Base-by-base conservation (phyloP, 306 rosid species). In the Rosa multiflora region DNA sequence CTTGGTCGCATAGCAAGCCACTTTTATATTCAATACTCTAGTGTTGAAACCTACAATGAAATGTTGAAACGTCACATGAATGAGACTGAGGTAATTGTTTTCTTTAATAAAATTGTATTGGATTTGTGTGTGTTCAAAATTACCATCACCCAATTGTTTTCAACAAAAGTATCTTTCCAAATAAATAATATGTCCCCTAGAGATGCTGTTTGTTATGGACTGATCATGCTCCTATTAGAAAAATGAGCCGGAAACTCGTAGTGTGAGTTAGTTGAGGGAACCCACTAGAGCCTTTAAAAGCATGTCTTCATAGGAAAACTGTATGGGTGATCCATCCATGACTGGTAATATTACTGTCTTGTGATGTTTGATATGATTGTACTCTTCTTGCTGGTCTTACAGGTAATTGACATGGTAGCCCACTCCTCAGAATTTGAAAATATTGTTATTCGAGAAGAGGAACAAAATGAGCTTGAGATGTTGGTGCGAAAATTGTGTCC, bases 1-100 rank as follows among this genome's bases (percentile, higher is more conserved):
- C 97, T 94, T 75, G 99, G 99, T 84, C 99, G 99, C 86, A 94
- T 94, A 86, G 99, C 99, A 46, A 94, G 99, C 85, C 99, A 94
- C 90, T 94, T 94, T 86, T 94, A 94, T 88, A 94, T 94, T 76
- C 99, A 94, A 70, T 94, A 91, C 74, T 89, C 97, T 64, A 94
- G 99, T 87, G 99, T 94, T 80, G 97, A 94, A 84, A 92, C 97
- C 10, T 94, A 94, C 91, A 92, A 94, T 73, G 99, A 94, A 75
- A 89, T 89, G 97, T 69, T 94, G 92, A 89, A 90, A 81, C 93
- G 89, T 53, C 94, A 92, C 78, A 94, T 94, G 99, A 94, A 79
- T 78, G 99, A 94, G 75, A 94, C 91, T 49, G 99, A 94, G 99
- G 97, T 93, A 79, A 70, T 85, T 79, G 75, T 79, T 6, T 74